Base-by-base conservation (phyloP, 345 rosid species). In the Citrus cavaleriei region DNA sequence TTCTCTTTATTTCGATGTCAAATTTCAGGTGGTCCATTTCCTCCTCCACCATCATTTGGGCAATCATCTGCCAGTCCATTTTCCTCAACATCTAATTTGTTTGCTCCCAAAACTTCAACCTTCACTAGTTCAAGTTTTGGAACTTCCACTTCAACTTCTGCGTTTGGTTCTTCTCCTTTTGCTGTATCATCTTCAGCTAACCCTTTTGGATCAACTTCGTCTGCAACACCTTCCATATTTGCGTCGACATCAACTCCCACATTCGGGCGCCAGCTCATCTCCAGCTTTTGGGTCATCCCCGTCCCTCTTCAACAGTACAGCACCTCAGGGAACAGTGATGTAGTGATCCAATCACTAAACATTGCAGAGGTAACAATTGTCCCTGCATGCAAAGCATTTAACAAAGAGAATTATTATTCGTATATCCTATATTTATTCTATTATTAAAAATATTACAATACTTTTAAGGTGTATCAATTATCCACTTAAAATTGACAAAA, bases 21-120 rank as follows among this genome's bases (percentile, higher is more conserved):
- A 75, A 70, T 81, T 80, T 80, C 89, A 96, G 99, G 98, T 83
- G 98, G 99, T 78, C 88, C 89, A 5, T 80, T 18, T 83, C 85
- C 92, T 76, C 72, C 88, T 42, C 70, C 93, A 28, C 69, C 83
- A 68, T 12, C 88, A 66, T 88, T 90, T 83, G 72, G 63, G 46
- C 94, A 83, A 79, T 62, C 93, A 81, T 74, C 98, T 76, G 62
- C 89, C 30, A 88, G 82, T 80, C 84, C 84, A 34, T 92, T 93
- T 88, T 78, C 90, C 68, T 66, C 83, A 60, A 63, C 85, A 46
- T 42, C 91, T 37, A 93, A 87, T 78, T 90, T 86, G 67, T 90
- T 92, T 81, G 82, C 79, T 79, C 62, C 86, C 38, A 91, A 91
- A 66, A 63, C 90, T 75, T 77, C 86, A 70, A 76, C 82, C 54